Evolutionary conservation across 2,329 filamentous ascomycete genomes (phyloP), one percentile per base, ranked within the genome.

Genomic region (Seiridium cupressi): DNA sequence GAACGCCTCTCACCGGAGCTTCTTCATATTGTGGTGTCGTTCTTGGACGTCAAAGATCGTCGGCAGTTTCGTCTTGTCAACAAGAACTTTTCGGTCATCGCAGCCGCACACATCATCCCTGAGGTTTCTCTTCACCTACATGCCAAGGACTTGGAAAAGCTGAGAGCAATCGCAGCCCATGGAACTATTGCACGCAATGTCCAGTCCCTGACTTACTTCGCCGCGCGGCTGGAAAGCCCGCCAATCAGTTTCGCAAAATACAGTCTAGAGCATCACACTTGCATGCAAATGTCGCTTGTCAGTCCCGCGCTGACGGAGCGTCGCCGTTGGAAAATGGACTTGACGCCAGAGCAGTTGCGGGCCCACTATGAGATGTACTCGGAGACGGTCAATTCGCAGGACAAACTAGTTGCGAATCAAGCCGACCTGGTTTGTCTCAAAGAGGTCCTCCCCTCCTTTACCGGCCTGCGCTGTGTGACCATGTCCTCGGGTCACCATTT

Each of bases 81-180:
- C 38, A 44, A 48, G 38, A 40, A 44, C 5, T 51, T 58, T 9
- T 42, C 61, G 2, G 44, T 31, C 3, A 36, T 62, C 5, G 61
- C 40, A 26, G 61, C 36, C 5, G 49, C 49, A 42, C 42, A 60
- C 82, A 51, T 86, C 81, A 38, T 83, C 70, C 7, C 74, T 65
- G 13, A 73, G 44, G 40, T 68, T 61, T 32, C 48, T 3, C 9
- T 66, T 65, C 18, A 61, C 3, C 9, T 66, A 36, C 13, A 68
- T 60, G n/a, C 65, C 36, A 44, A 60, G 32, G 58, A 60, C n/a
- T 46, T 62, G 7, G 55, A 31, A 9, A 55, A 55, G 9, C 44
- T 62, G 31, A 55, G 58, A 18, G 49, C 35, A 11, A 60, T 62
- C 36, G 55, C 61, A 5, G 49, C 34, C 3, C 54, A 58, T 38